Conservation (phyloP, 192 early-diverging fungal genomes). For the Spizellomyces punctatus region DNA sequence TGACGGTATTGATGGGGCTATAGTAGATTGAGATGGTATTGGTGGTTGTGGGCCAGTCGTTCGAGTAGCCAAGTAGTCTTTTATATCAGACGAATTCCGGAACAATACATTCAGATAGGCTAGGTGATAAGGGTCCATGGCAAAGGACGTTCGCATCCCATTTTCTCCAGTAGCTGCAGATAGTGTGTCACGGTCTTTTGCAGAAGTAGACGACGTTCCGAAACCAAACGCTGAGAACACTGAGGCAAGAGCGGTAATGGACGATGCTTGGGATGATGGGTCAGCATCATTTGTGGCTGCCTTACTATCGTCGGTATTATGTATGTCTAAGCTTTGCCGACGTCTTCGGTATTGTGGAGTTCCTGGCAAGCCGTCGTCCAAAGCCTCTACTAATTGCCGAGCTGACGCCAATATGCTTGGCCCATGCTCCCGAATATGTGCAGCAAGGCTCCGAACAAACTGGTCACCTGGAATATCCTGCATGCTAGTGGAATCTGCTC, state of each 20-base stretch:
- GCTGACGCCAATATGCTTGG: slow-evolving; percentile 5
- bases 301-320: background rate
- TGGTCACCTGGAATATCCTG: slow-evolving; percentile 17
- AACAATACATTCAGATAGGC: slow-evolving; percentile 23
- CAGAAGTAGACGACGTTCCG: background rate
- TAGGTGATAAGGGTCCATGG: slow-evolving; percentile 36
- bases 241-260: background rate
- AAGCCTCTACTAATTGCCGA: background rate
- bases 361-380: background rate
- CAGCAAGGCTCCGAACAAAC: slow-evolving; percentile 20
- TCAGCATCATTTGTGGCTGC: background rate
- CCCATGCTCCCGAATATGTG: slow-evolving; percentile 4
- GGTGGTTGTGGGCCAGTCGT: background rate
- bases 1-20: background rate
- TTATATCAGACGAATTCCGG: slow-evolving; percentile 13
- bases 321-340: background rate
- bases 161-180: background rate
- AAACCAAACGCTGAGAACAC: slow-evolving; percentile 1
- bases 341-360: background rate
- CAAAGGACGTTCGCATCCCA: slow-evolving; percentile 5
- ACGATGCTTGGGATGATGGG: background rate
- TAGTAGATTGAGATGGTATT: background rate
- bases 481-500: slow-evolving; percentile 1
- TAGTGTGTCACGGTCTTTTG: background rate
- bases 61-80: slow-evolving; percentile 8